phyloP scores from a whole-genome alignment of 2,329 filamentous ascomycete genomes.

The Exophiala spinifera region DNA sequence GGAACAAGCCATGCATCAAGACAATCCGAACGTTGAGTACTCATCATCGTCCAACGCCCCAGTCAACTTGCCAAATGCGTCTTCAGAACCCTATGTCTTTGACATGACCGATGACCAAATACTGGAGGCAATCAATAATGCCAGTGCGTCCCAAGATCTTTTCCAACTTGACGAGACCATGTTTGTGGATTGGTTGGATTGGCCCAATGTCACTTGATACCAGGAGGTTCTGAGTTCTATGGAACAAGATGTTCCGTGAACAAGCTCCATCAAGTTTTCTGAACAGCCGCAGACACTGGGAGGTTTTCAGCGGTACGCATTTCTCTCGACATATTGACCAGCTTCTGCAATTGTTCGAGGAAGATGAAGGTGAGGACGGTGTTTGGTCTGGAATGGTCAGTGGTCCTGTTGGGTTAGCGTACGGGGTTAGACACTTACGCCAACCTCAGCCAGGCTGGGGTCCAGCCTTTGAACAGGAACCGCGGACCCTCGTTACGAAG shows the following conservation, averaged over 20 bases:
- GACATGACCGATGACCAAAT: conserved; percentile 69
- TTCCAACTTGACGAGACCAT: conserved; percentile 60
- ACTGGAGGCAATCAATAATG: conserved; percentile 62
- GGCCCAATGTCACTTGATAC: conserved; percentile 36
- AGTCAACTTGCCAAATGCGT: not conserved
- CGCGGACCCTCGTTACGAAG: conserved; percentile 18
- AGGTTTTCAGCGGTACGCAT: conserved; percentile 3
- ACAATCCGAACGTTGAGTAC: conserved; percentile 3
- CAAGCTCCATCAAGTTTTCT: conserved; percentile 5
- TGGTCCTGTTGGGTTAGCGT: not conserved
- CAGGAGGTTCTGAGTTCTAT: not conserved
- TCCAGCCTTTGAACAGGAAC: conserved; percentile 21
- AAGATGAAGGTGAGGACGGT: conserved; percentile 23
- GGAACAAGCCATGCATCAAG: conserved; percentile 4
- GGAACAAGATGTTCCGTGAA: not conserved
- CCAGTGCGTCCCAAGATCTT: conserved; percentile 45
- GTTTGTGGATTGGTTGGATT: conserved; percentile 55
- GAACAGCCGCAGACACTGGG: not conserved
- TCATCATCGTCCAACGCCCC: not conserved
- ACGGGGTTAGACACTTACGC: conserved; percentile 10
- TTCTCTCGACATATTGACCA: conserved; percentile 26
- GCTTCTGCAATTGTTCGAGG: conserved; percentile 21
- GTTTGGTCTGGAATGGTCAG: conserved; percentile 11
- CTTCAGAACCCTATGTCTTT: conserved; percentile 22
- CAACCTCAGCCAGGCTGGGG: conserved; percentile 22